Evolutionary conservation across 306 rosid species (phyloP), one percentile per base, ranked within the genome.

Genomic region (Fragaria nilgerrensis): DNA sequence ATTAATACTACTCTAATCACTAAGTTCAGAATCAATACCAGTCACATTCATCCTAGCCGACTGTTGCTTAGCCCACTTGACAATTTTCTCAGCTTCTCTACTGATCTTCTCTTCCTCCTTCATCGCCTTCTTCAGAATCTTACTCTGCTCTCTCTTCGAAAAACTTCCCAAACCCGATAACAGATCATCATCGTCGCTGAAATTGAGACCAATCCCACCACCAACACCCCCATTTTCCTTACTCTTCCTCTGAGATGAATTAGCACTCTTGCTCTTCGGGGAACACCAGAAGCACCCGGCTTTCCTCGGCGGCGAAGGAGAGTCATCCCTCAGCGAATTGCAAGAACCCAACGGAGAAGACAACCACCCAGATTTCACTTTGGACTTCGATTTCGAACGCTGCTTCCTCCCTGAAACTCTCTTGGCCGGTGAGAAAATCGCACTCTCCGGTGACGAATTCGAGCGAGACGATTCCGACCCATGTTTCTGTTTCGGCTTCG

Each of bases 281-380:
- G 95, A 89, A 58, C 93, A 89, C 93, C 96, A 94, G 78, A 90
- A 88, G 77, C 94, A 89, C 22, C 95, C 91, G 13, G 65, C 15
- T 75, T 74, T 90, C 49, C 82, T 82, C 32, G 92, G 91, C 9
- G 97, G 97, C 22, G 96, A 92, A 0, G 89, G 90, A 1, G 93
- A 90, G 12, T 74, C 70, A 5, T 19, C 52, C 78, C 19, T 79
- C 71, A 49, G 49, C 7, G 85, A 86, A 53, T 77, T 77, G 5
- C 76, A 80, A 25, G 79, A 76, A 32, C 76, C 68, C 36, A 68
- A 44, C 0, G 86, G 86, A 63, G 90, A 82, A 78, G 81, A 59
- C 11, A 74, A 9, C 11, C 78, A 74, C 63, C 58, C 49, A 1
- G 81, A 49, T 75, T 63, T 79, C 9, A 74, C 66, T 52, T 67